These are phyloP conservation scores for Aphanomyces euteiches DNA, from an alignment of 352 stramenopile genomes.

Conservation along the genomic window DNA sequence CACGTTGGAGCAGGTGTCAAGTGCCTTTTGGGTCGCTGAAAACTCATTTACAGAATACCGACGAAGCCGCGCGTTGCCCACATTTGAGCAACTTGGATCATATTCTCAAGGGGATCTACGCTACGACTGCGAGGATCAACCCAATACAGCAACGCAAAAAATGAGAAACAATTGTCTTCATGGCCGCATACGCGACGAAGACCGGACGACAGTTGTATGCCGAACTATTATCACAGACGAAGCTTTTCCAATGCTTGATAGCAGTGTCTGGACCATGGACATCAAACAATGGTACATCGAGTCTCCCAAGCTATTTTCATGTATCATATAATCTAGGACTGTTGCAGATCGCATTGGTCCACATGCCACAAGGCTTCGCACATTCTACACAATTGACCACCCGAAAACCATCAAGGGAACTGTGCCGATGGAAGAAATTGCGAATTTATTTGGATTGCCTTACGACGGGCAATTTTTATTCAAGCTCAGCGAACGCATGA, in stretches of 20 bases:
- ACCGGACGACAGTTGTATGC: slow-evolving; percentile 1
- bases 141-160: neutral
- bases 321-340: slow-evolving; percentile 3
- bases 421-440: too few species aligned
- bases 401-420: neutral
- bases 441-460: too few species aligned
- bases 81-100: neutral
- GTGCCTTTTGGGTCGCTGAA: slow-evolving; percentile 14
- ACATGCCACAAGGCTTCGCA: slow-evolving; percentile 10
- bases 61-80: neutral
- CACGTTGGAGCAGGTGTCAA: neutral
- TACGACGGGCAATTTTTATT: neutral
- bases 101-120: neutral
- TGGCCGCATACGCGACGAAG: neutral
- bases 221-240: slow-evolving; percentile 26
- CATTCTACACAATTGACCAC: slow-evolving; percentile 24
- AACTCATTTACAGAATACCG: slow-evolving; percentile 23
- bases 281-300: slow-evolving; percentile 22
- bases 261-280: slow-evolving; percentile 11
- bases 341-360: slow-evolving; percentile 6
- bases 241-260: neutral
- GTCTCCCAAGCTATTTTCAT: neutral
- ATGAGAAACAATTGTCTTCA: slow-evolving; percentile 21
- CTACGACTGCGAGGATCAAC: slow-evolving; percentile 11
- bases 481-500: neutral